Percentiles rank a stretch among this genome's conserved stretches.
phyloP scores from a whole-genome alignment of 176 grass and related monocot genomes.

The Oryza glaberrima region DNA sequence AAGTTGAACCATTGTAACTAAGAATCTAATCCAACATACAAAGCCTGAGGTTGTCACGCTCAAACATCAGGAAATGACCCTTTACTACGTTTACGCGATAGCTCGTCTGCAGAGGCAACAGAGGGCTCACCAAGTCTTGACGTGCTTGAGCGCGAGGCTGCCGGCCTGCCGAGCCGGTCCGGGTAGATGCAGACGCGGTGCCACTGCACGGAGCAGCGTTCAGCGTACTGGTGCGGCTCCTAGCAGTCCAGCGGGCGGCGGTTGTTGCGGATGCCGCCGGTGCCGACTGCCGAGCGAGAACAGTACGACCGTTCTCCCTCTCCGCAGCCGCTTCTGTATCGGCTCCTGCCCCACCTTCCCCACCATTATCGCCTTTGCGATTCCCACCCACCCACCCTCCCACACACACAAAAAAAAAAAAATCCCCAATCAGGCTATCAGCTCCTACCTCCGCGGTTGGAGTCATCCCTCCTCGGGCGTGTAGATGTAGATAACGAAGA shows the following conservation, averaged over 20 bases:
- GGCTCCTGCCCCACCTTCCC: slow-evolving; percentile 90
- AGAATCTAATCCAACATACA: background rate
- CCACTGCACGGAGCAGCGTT: slow-evolving; percentile 90
- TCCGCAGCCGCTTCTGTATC: slow-evolving; percentile 67
- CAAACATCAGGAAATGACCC: background rate
- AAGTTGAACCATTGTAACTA: background rate
- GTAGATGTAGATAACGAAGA: no score
- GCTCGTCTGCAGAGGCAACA: background rate
- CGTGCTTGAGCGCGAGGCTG: slow-evolving; percentile 59
- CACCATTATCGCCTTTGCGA: slow-evolving; percentile 69
- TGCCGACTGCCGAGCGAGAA: slow-evolving; percentile 67
- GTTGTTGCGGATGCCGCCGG: slow-evolving; percentile 94
- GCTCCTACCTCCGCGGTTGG: background rate
- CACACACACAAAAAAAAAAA: background rate
- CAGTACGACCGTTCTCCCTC: slow-evolving; percentile 60
- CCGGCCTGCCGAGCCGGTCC: slow-evolving; percentile 37
- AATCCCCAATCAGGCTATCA: slow-evolving; percentile 2
- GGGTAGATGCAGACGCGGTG: slow-evolving; percentile 83
- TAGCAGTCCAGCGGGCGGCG: slow-evolving; percentile 76
- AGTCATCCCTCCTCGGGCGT: no score
- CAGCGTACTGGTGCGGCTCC: slow-evolving; percentile 76
- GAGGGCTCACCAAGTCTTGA: slow-evolving; percentile 72
- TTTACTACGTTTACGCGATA: background rate
- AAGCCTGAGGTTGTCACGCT: slow-evolving; percentile 4
- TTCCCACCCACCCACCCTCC: background rate